A percentile compares a stretch with the other conserved stretches of the same genome.
phyloP scores from a whole-genome alignment of 495 filamentous ascomycete species.

The Xanthoparmelia taractica region DNA sequence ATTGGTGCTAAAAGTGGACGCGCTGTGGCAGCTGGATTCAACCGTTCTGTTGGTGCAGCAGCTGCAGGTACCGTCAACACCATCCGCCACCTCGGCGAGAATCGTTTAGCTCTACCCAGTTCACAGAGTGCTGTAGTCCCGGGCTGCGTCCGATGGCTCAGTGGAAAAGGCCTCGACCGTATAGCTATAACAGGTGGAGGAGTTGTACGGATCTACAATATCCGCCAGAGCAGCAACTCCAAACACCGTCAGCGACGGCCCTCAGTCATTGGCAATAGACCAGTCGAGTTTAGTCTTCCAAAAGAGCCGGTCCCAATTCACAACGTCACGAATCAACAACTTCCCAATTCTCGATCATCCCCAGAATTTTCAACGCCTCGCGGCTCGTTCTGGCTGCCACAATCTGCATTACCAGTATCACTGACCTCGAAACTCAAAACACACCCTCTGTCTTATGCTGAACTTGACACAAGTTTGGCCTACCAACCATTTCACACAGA shows the following conservation, averaged over 20 bases:
- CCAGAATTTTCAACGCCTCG: not conserved
- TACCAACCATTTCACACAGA: slow-evolving; percentile 91
- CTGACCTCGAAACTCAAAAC: slow-evolving; percentile 30
- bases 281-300: slow-evolving; percentile 48
- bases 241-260: slow-evolving; percentile 42
- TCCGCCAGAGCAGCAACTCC: slow-evolving; percentile 29
- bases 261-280: slow-evolving; percentile 48
- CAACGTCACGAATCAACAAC: not conserved
- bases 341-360: not conserved
- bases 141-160: slow-evolving; percentile 51
- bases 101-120: slow-evolving; percentile 65
- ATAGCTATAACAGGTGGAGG: slow-evolving; percentile 52
- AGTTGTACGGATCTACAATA: slow-evolving; percentile 59
- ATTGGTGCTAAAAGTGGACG: slow-evolving; percentile 62
- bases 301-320: slow-evolving; percentile 2
- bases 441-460: slow-evolving; percentile 66
- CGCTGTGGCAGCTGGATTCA: slow-evolving; percentile 72
- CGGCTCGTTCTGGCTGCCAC: slow-evolving; percentile 24
- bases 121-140: slow-evolving; percentile 34
- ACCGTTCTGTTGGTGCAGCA: slow-evolving; percentile 74
- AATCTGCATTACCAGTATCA: not conserved
- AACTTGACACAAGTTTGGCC: slow-evolving; percentile 86
- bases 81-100: slow-evolving; percentile 75
- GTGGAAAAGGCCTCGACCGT: slow-evolving; percentile 43
- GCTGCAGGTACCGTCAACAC: slow-evolving; percentile 71